Percentiles rank a stretch among this genome's conserved stretches.
These are phyloP conservation scores for Metschnikowia gelsemii DNA, from an alignment of 805 yeast species.

Conservation along the genomic window DNA sequence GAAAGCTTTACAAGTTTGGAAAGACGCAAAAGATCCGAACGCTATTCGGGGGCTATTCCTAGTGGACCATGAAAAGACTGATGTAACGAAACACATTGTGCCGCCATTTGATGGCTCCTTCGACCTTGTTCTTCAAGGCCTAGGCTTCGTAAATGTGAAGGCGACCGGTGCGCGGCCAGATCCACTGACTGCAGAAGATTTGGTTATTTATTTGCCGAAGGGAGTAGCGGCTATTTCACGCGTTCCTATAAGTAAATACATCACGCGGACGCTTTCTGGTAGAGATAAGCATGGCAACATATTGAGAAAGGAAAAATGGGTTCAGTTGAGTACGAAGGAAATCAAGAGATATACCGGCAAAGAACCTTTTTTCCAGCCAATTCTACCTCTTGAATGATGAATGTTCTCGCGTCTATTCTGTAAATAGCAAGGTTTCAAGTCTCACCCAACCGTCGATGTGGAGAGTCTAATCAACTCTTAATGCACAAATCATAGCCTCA, in stretches of 20 bases:
- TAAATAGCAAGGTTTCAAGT: not conserved
- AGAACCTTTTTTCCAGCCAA: constrained; percentile 4
- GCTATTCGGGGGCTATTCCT: constrained; percentile 24
- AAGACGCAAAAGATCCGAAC: constrained; percentile 27
- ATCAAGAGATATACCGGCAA: constrained; percentile 22
- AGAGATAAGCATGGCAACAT: constrained; percentile 25
- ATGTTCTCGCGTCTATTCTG: not conserved
- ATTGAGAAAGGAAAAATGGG: constrained; percentile 25
- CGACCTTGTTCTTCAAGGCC: constrained; percentile 61
- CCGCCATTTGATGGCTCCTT: constrained; percentile 72
- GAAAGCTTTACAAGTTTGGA: constrained; percentile 28
- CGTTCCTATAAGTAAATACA: constrained; percentile 47
- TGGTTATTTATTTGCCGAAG: constrained; percentile 50
- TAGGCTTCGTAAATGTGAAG: constrained; percentile 61
- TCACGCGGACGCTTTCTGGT: constrained; percentile 37
- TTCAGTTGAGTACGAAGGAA: constrained; percentile 20
- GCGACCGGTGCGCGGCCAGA: constrained; percentile 50
- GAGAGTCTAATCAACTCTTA: too few relatives aligned
- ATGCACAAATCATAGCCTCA: too few relatives aligned
- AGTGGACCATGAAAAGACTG: constrained; percentile 9
- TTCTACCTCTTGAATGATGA: not conserved
- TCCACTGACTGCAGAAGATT: constrained; percentile 26
- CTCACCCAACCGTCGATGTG: too few relatives aligned
- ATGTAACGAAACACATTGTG: constrained; percentile 40
- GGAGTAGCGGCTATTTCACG: constrained; percentile 56